Evolutionary conservation across 108 stramenopile genomes (phyloP), one percentile per base, ranked within the genome.

Genomic region (Skeletonema grethae): DNA sequence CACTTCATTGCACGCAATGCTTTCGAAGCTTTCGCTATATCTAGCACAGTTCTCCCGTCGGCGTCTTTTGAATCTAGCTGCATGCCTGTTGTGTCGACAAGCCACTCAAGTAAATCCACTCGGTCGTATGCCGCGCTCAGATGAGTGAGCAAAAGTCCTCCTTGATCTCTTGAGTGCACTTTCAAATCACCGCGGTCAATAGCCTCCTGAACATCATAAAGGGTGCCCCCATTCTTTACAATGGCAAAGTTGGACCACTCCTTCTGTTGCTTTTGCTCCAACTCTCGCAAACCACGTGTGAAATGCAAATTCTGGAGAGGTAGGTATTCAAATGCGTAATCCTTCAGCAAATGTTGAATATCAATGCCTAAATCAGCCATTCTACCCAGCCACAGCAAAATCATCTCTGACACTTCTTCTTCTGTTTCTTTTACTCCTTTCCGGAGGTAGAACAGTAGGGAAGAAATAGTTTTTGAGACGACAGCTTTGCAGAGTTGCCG

Each of bases 21-120:
- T 41, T 35, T 55, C 1, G 67, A 12, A 20, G 67, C 67, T 56
- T 67, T 53, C 0, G 53, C 67, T 4, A 67, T 56, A 20, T 67
- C 53, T 53, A 32, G 34, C 31, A 18, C 5, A 2, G 67, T 67
- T 18, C 45, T 41, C 6, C 10, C n/a, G 3, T 36, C 20, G n/a
- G 28, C 53, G 38, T 67, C 55, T 9, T 18, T 0, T 4, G 55
- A 15, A 7, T 57, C 32, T 16, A 67, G 38, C 24, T 67, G 56
- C 28, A 67, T 30, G 2, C 35, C 67, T 34, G 57, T 32, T 0
- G 1, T 53, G 7, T 24, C 22, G 4, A 67, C 55, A 7, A 67
- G 55, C 67, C 67, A 67, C 30, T 67, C 32, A 7, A 67, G 56
- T 36, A 57, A 28, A 32, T 67, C 67, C 24, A 67, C 55, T 7